A percentile compares a stretch with the other conserved stretches of the same genome.
Conservation (phyloP, 75 land plant species). For the Chamaecyparis obtusa region DNA sequence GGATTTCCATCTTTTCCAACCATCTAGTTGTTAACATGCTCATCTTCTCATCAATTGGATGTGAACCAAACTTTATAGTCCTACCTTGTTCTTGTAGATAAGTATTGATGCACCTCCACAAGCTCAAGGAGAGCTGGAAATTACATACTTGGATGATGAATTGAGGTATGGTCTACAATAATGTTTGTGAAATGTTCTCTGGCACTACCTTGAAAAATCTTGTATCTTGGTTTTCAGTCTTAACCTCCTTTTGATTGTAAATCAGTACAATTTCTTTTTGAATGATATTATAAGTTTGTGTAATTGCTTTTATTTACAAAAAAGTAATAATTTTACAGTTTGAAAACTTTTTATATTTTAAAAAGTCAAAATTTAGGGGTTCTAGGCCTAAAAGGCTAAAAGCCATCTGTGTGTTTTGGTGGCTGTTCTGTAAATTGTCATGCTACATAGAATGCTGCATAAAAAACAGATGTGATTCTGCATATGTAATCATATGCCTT, state of each 20-base stretch:
- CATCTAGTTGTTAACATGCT: background rate
- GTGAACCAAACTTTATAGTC: background rate
- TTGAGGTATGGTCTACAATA: conserved; percentile 54
- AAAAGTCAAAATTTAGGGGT: background rate
- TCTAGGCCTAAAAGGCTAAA: background rate
- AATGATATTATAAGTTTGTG: background rate
- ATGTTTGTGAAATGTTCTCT: background rate
- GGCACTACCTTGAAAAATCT: background rate
- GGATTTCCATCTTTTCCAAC: background rate
- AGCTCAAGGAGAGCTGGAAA: conserved; percentile 83
- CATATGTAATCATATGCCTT: too few species aligned
- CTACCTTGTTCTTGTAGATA: conserved; percentile 38
- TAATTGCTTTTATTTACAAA: background rate
- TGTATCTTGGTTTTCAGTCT: background rate
- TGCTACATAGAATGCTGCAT: too few species aligned
- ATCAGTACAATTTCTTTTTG: background rate
- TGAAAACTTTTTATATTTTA: background rate
- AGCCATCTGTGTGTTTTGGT: too few species aligned
- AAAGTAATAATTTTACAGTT: background rate
- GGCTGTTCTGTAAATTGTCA: too few species aligned
- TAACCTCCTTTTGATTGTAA: background rate
- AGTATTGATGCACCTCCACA: conserved; percentile 78
- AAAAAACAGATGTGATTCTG: too few species aligned
- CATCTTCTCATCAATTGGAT: background rate
- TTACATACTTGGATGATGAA: conserved; percentile 88